phyloP scores from a whole-genome alignment of 345 rosid species.

The Streptanthus diversifolius region DNA sequence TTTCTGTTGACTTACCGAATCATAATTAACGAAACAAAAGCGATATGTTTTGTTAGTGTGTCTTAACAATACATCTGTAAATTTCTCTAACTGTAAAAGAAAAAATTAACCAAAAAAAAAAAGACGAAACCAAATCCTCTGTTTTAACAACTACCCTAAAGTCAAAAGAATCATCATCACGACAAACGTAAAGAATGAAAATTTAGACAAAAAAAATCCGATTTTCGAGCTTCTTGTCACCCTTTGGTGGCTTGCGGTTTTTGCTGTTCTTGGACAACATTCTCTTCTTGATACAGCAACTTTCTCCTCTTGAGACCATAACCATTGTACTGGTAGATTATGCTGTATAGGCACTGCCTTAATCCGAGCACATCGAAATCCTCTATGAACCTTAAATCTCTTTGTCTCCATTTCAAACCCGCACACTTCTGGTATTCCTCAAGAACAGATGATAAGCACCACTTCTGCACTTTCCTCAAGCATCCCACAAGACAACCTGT shows the following conservation, averaged over 20 bases:
- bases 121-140: not conserved
- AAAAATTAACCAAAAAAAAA: not conserved
- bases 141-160: not conserved
- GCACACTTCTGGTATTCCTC: conserved; percentile 75
- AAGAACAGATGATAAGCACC: conserved; percentile 68
- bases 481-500: conserved; percentile 88
- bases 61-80: conserved; percentile 10
- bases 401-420: conserved; percentile 51
- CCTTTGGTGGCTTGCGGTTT: conserved; percentile 47
- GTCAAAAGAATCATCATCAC: conserved; percentile 13
- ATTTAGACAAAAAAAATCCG: not conserved
- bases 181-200: not conserved
- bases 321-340: conserved; percentile 74
- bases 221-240: conserved; percentile 3
- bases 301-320: conserved; percentile 64
- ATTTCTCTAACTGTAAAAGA: not conserved
- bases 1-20: not conserved
- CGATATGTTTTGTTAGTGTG: not conserved
- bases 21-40: not conserved
- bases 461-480: conserved; percentile 72
- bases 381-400: conserved; percentile 63
- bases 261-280: conserved; percentile 36
- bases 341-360: conserved; percentile 60
- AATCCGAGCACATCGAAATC: conserved; percentile 43
- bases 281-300: conserved; percentile 60